Base-by-base conservation (phyloP, 345 rosid species). In the Brassica cretica region DNA sequence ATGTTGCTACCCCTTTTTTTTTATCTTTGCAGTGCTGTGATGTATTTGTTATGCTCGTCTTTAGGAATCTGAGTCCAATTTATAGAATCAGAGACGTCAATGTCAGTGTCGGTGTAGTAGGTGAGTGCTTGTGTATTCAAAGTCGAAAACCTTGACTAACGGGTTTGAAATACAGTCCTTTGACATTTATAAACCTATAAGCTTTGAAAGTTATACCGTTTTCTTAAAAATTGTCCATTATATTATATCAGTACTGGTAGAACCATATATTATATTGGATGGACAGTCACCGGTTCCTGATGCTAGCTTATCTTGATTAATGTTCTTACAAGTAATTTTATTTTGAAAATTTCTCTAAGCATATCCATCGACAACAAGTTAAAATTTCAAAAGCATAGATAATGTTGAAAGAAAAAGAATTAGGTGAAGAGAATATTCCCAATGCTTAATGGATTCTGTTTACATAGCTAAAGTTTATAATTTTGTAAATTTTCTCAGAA, bases 21-120 rank as follows among this genome's bases (percentile, higher is more conserved):
- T 8, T 18, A 3, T 14, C 35, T 74, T 18, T 76, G 63, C n/a
- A 32, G 27, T 41, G 3, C 33, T 62, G 58, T n/a, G 53, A 68
- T 76, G 18, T 60, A 5, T 46, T 60, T 32, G 74, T 1, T 44
- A 60, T 76, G 65, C 37, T 65, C 37, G 24, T 12, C 32, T 59
- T 25, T 7, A 11, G 3, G 33, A 41, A 19, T 16, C n/a, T 19
- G 33, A 30, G 64, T 69, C 63, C n/a, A 4, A 62, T 76, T 33
- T 76, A 76, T 76, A 76, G 75, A 70, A 24, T 24, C 27, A 8
- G 51, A 68, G 44, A 68, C 6, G 44, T 41, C 24, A 11, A 15
- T 58, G 33, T 46, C 71, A 7, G 37, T 59, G 73, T 58, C 37
- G 79, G 61, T 75, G 33, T 19, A 11, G 64, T 74, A 51, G 78